phyloP scores from a whole-genome alignment of 2,329 filamentous ascomycete species.

The Aureobasidium melanogenum region DNA sequence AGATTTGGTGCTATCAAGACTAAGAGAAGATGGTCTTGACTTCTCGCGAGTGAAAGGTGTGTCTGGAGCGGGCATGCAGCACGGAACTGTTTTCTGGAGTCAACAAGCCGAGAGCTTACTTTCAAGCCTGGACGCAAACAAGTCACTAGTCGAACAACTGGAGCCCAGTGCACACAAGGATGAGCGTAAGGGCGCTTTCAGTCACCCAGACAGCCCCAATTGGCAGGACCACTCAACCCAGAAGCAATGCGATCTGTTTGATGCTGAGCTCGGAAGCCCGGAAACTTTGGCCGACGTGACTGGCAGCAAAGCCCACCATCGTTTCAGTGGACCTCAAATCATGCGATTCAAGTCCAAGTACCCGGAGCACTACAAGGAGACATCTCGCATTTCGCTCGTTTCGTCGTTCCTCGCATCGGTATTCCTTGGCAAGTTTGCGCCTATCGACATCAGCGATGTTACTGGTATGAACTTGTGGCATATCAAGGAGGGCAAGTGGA shows the following conservation, averaged over 20 bases:
- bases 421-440: conserved; percentile 75
- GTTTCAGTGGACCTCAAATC: conserved; percentile 97
- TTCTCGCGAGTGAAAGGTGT: conserved; percentile 70
- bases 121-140: conserved; percentile 48
- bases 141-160: conserved; percentile 64
- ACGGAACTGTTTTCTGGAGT: conserved; percentile 94
- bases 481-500: conserved; percentile 64
- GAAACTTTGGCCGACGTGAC: conserved; percentile 68
- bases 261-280: conserved; percentile 57
- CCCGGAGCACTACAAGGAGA: conserved; percentile 71
- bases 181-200: conserved; percentile 52
- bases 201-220: conserved; percentile 82
- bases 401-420: conserved; percentile 92
- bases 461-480: conserved; percentile 98
- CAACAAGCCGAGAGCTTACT: conserved; percentile 58
- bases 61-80: conserved; percentile 91
- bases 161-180: conserved; percentile 29
- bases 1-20: conserved; percentile 69
- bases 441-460: conserved; percentile 87
- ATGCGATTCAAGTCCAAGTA: conserved; percentile 74
- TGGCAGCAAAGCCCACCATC: conserved; percentile 89
- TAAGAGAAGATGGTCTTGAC: conserved; percentile 62
- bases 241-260: conserved; percentile 81
- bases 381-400: conserved; percentile 80
- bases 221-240: conserved; percentile 98